These are phyloP conservation scores for Cryptococcus sp. DNA, from an alignment of 1,284 basidiomycete species.

Conservation along the genomic window DNA sequence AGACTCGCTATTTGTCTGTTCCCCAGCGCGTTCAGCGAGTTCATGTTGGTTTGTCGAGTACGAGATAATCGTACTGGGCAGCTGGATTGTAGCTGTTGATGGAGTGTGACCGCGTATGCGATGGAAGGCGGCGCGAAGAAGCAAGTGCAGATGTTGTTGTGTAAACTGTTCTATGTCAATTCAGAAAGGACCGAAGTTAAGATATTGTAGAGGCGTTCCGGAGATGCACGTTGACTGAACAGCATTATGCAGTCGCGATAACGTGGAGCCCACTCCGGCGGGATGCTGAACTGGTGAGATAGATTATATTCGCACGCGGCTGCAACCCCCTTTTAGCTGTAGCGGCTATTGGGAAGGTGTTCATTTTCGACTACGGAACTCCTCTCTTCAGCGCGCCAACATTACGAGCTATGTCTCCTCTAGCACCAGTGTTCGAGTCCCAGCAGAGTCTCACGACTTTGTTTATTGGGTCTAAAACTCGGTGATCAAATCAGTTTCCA, in stretches of 20 bases:
- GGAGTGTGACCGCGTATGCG: no score
- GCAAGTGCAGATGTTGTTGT: no score
- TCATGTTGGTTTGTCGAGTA: slow-evolving; percentile 61
- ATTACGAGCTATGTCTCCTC: slow-evolving; percentile 42
- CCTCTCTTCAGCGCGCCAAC: slow-evolving; percentile 48
- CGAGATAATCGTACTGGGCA: no score
- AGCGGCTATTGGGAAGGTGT: slow-evolving; percentile 49
- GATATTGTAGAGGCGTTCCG: not conserved
- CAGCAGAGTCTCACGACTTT: slow-evolving; percentile 45
- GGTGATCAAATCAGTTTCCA: slow-evolving; percentile 48
- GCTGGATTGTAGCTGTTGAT: no score
- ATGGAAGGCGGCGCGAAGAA: no score
- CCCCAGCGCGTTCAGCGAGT: slow-evolving; percentile 89
- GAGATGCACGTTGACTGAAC: not conserved
- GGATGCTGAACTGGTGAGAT: not conserved
- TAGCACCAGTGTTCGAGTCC: slow-evolving; percentile 52
- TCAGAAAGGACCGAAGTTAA: not conserved
- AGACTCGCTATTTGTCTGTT: slow-evolving; percentile 87
- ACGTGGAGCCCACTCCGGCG: slow-evolving; percentile 1
- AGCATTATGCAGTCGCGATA: not conserved
- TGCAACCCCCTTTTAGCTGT: slow-evolving; percentile 29
- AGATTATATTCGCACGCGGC: not conserved
- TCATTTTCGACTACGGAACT: slow-evolving; percentile 42
- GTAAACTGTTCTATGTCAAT: no score
- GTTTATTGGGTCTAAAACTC: slow-evolving; percentile 33